Evolutionary conservation across 1,284 basidiomycete genomes (phyloP), one percentile per base, ranked within the genome.

Genomic region (Cystobasidiaceae sp.): DNA sequence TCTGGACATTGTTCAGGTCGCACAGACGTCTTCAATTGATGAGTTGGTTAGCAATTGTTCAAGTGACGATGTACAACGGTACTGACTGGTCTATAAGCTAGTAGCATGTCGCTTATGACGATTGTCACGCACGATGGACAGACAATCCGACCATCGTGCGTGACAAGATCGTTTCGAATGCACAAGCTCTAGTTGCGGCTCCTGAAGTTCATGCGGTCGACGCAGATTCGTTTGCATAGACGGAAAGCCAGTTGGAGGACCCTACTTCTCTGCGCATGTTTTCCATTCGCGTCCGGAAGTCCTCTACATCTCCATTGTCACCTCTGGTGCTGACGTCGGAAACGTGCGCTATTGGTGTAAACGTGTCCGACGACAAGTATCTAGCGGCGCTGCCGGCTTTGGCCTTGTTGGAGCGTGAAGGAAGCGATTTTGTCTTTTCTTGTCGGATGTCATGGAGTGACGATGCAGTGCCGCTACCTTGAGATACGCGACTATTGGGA

Each of bases 201-300:
- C 4, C 8, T 52, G 50, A 15, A 52, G 33, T 7, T 32, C 19
- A 25, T n/a, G n/a, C n/a, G n/a, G n/a, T n/a, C n/a, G n/a, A n/a
- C n/a, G 50, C 17, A 9, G n/a, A 33, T 52, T 27, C 32, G 32
- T 49, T 62, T 2, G 60, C 60, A 54, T 62, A 62, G 17, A 62
- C 60, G 19, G 43, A 34, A 13, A 62, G 50, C 60, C 60, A 62
- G n/a, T 62, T 62, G 11, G 34, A 41, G 5, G 49, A 90, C 1
- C 89, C 89, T 81, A 92, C 89, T 72, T 92, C 90, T 66, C 84
- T 81, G 75, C 87, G 84, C 73, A 93, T 73, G 6, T 85, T 85
- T 78, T 92, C 90, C 68, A 93, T 88, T 71, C 82, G 81, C 67
- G 83, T 82, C 48, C 90, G 81, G 74, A 88, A 89, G 46, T 84